Evolutionary conservation across 345 rosid species (phyloP), one percentile per base, ranked within the genome.

Genomic region (Aethionema arabicum): DNA sequence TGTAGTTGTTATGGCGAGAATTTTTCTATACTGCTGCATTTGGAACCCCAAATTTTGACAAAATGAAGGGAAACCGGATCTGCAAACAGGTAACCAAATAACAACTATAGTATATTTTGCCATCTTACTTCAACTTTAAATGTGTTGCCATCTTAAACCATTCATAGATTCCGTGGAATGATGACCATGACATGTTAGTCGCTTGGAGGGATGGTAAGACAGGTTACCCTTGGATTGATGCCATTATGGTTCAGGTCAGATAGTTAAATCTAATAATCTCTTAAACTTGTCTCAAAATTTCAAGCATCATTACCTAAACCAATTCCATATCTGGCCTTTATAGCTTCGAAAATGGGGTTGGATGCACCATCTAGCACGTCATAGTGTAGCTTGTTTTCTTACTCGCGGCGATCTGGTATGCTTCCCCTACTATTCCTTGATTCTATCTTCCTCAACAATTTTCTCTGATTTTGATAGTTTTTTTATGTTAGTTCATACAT

Each of bases 211-310:
- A 85, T 13, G 91, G 89, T 59, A 83, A 83, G 72, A 88, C 96
- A 37, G 96, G 95, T 57, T 88, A 80, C 59, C 98, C 98, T 65
- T 92, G 98, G 98, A 92, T 92, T 69, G 96, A 92, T 86, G 98
- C 98, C 56, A 88, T 88, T 59, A 88, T 92, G 98, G 78, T 85
- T 69, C 96, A 92, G 96, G 98, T 92, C 70, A 56, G 77, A 42
- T 42, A 8, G 45, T 57, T 38, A n/a, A 16, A 38, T 14, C 9
- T 37, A 43, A 29, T 37, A 43, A 29, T 37, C 15, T 35, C 40
- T 36, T 14, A 9, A 13, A 37, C 14, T 39, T 59, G 16, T 21
- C 38, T 59, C 3, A 2, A 10, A 37, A 37, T 37, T 50, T 39
- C 15, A 58, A 36, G 54, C 21, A 39, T 63, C 13, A 38, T 47